These are phyloP conservation scores for Gossypium australe DNA, from an alignment of 345 rosid species.

Conservation along the genomic window DNA sequence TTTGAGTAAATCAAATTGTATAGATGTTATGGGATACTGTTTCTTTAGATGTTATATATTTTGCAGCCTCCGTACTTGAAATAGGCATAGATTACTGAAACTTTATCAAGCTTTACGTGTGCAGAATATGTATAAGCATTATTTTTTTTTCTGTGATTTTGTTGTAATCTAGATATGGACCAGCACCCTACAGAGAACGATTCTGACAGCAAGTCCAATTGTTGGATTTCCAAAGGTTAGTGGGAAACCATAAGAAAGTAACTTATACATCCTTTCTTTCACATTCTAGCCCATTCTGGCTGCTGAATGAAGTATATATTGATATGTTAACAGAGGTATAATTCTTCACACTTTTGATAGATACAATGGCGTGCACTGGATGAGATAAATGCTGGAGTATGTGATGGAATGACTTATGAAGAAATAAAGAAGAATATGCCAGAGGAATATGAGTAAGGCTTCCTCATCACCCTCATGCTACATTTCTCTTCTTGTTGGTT, in stretches of 20 bases:
- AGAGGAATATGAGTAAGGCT: conserved; percentile 90
- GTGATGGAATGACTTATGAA: conserved; percentile 99
- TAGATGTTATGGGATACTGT: background rate
- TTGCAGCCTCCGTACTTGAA: background rate
- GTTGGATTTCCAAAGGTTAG: conserved; percentile 92
- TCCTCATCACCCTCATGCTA: conserved; percentile 1
- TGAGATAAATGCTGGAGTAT: conserved; percentile 97
- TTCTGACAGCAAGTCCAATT: conserved; percentile 79
- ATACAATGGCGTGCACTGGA: conserved; percentile 99
- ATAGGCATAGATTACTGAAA: background rate
- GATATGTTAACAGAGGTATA: background rate
- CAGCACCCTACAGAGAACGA: conserved; percentile 95
- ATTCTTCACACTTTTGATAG: conserved; percentile 30
- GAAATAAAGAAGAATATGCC: conserved; percentile 92
- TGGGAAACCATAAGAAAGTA: conserved; percentile 10
- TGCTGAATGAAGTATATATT: background rate
- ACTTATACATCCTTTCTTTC: background rate
- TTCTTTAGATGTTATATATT: background rate
- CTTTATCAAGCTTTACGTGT: background rate
- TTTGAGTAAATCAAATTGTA: conserved; percentile 1
- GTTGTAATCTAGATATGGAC: conserved; percentile 76
- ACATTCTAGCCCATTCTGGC: background rate
- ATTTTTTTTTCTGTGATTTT: background rate
- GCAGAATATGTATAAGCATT: background rate
- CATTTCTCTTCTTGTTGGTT: background rate